phyloP scores from a whole-genome alignment of 2,329 filamentous ascomycete species.

The Colletotrichum camelliae region DNA sequence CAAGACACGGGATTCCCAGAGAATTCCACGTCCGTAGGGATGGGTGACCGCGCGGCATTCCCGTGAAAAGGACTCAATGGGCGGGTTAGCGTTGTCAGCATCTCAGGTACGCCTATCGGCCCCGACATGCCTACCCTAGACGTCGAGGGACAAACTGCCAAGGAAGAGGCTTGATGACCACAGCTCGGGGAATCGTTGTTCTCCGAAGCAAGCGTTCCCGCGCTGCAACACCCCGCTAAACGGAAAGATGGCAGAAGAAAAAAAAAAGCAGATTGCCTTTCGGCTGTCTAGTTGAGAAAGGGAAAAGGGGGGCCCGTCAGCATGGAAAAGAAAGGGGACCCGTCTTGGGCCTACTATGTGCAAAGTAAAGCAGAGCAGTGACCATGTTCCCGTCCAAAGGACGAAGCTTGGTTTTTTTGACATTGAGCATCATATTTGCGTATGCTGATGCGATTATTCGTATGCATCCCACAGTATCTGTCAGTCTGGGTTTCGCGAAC shows the following conservation, averaged over 20 bases:
- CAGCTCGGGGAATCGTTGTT: background rate
- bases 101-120: background rate
- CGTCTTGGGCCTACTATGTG: background rate
- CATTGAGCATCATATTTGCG: background rate
- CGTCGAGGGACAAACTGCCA: background rate
- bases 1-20: background rate
- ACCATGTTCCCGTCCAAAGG: background rate
- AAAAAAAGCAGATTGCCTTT: background rate
- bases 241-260: background rate
- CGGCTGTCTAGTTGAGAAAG: background rate
- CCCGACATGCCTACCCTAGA: background rate
- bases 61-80: background rate
- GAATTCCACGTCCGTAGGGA: background rate
- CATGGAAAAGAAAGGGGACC: background rate
- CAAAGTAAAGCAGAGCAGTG: background rate
- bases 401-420: background rate
- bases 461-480: background rate
- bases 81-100: background rate
- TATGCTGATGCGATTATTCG: background rate
- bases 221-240: background rate
- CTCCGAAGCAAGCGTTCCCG: background rate
- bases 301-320: background rate
- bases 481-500: fast-evolving
- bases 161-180: background rate
- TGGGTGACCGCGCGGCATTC: background rate